Percentiles rank a stretch among this genome's conserved stretches.
These are phyloP conservation scores for Podospora sp. DNA, from an alignment of 495 filamentous ascomycete genomes.

Conservation along the genomic window DNA sequence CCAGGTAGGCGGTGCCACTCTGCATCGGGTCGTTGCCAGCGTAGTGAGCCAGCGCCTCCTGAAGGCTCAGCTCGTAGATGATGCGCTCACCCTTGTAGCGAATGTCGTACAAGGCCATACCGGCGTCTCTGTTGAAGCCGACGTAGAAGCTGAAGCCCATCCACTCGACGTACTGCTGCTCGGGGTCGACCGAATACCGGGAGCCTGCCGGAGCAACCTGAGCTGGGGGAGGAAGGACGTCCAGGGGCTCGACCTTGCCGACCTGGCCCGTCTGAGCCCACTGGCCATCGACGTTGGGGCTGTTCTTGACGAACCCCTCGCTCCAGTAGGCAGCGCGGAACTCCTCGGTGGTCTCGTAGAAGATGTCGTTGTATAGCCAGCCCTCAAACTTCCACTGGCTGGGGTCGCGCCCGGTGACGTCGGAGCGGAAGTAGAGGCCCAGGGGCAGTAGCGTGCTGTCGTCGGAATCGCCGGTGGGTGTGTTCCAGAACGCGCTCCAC, in stretches of 20 bases:
- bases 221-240: slow-evolving; percentile 42
- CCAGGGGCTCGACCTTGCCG: slow-evolving; percentile 38
- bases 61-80: slow-evolving; percentile 58
- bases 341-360: slow-evolving; percentile 49
- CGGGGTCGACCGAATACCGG: slow-evolving; percentile 44
- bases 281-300: slow-evolving; percentile 46
- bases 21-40: slow-evolving; percentile 53
- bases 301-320: slow-evolving; percentile 47
- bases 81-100: slow-evolving; percentile 55
- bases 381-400: slow-evolving; percentile 50
- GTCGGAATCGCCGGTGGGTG: slow-evolving; percentile 40
- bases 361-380: slow-evolving; percentile 54
- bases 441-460: slow-evolving; percentile 45
- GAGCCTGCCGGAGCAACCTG: slow-evolving; percentile 42
- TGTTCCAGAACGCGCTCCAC: slow-evolving; percentile 48
- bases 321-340: slow-evolving; percentile 47
- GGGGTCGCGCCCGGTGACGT: slow-evolving; percentile 52
- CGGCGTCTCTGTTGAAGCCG: slow-evolving; percentile 46
- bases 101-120: slow-evolving; percentile 52
- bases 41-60: slow-evolving; percentile 60
- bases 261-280: slow-evolving; percentile 46
- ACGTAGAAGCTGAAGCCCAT: slow-evolving; percentile 59
- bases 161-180: slow-evolving; percentile 55
- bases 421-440: slow-evolving; percentile 44
- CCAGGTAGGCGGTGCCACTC: slow-evolving; percentile 45